Evolutionary conservation across 139 green algal genomes (phyloP).

Genomic region (Tetradesmus lagerheimii): DNA sequence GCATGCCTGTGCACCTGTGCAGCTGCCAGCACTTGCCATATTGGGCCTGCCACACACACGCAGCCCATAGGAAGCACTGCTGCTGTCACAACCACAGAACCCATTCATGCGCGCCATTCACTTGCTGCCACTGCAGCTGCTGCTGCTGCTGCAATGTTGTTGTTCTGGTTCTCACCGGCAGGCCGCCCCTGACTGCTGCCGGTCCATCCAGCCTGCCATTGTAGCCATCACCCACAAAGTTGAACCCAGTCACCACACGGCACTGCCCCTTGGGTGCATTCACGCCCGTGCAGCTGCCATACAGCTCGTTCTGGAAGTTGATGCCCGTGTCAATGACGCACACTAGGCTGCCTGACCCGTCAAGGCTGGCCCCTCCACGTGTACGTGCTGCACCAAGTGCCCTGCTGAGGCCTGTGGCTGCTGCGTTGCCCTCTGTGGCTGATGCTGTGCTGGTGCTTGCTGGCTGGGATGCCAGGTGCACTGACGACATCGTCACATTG

Average conservation of each 20-base stretch:
- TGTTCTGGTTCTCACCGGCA: constrained; percentile 21
- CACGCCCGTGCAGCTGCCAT: not conserved
- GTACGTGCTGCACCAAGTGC: not conserved
- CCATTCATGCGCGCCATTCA: not conserved
- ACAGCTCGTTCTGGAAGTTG: not conserved
- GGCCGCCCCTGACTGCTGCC: not conserved
- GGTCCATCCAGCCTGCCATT: not conserved
- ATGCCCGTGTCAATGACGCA: constrained; percentile 25
- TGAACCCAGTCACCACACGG: constrained; percentile 22
- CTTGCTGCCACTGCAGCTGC: not conserved
- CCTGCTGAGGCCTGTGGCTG: not conserved
- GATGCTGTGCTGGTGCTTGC: not conserved
- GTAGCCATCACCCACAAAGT: constrained; percentile 18
- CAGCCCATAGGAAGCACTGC: too few relatives aligned
- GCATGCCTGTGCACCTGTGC: too few relatives aligned
- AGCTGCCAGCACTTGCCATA: too few relatives aligned
- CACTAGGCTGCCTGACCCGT: not conserved
- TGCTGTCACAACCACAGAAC: not conserved
- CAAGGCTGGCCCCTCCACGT: not conserved
- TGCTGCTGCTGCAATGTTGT: not conserved
- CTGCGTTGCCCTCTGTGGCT: not conserved
- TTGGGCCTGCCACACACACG: too few relatives aligned
- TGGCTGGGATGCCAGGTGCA: not conserved
- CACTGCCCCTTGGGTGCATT: not conserved
- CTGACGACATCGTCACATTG: not conserved